phyloP scores from a whole-genome alignment of 331 rosid genomes.

The Telfairia occidentalis region DNA sequence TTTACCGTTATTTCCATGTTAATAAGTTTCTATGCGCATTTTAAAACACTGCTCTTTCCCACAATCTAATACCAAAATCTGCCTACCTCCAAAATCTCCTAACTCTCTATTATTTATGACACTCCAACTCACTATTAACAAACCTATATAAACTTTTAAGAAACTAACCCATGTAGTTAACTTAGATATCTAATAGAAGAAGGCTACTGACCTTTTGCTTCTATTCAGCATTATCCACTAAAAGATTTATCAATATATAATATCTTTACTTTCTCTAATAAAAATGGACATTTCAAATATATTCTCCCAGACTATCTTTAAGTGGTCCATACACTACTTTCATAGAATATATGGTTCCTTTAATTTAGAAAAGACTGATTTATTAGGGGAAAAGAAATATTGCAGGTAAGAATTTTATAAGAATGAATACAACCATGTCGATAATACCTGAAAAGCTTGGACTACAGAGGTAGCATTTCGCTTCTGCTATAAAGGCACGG shows the following conservation, averaged over 20 bases:
- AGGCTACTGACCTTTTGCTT: neutral
- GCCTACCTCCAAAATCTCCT: neutral
- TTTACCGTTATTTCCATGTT: no score
- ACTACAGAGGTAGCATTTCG: constrained; percentile 74
- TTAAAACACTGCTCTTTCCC: no score
- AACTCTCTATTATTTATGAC: neutral
- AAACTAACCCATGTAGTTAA: neutral
- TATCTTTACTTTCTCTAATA: neutral
- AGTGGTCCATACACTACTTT: neutral
- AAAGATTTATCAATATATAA: neutral
- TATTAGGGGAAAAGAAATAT: neutral
- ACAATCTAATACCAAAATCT: neutral
- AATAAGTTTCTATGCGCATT: no score
- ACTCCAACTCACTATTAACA: neutral
- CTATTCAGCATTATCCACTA: neutral
- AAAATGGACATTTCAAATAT: neutral
- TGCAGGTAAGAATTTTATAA: neutral
- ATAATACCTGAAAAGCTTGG: constrained; percentile 59
- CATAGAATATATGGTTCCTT: neutral
- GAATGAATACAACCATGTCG: neutral
- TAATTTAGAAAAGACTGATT: neutral
- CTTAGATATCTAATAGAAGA: neutral
- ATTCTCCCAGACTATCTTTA: neutral
- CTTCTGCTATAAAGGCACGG: constrained; percentile 80
- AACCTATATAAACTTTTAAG: neutral